phyloP scores from a whole-genome alignment of 73 alveolate species.

The Paramecium pentaurelia region DNA sequence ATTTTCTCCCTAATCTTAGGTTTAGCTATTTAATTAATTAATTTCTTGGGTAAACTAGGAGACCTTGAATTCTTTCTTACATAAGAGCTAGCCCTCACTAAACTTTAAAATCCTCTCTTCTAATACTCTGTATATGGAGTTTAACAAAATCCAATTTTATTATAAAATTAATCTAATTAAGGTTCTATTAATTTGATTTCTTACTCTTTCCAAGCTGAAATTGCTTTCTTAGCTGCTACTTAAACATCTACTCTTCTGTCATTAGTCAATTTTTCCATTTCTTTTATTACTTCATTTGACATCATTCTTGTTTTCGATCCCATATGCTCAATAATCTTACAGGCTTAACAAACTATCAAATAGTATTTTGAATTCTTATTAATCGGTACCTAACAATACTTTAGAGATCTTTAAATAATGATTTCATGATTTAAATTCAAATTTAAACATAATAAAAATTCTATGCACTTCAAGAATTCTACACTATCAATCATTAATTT shows the following conservation, averaged over 20 bases:
- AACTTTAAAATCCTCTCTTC: background rate
- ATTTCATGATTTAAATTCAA: background rate
- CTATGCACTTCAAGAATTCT: constrained; percentile 14
- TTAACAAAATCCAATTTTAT: background rate
- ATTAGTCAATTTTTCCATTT: background rate
- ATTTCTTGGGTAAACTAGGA: background rate
- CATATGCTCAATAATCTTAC: background rate
- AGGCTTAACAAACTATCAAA: background rate
- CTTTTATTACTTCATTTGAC: background rate
- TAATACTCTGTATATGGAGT: background rate
- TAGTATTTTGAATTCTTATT: constrained; percentile 15
- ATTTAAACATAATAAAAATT: background rate
- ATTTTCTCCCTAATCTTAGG: background rate
- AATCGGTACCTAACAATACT: background rate
- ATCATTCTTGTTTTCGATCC: background rate
- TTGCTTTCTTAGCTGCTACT: background rate
- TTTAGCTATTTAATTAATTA: background rate
- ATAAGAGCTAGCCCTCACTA: background rate
- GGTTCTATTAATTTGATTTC: background rate
- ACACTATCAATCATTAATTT: background rate
- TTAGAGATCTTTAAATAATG: background rate
- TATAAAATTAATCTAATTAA: background rate
- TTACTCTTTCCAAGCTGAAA: background rate
- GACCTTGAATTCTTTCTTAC: constrained; percentile 13
- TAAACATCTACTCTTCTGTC: background rate